Base-by-base conservation (phyloP, 2,329 filamentous ascomycete genomes). In the Metarhizium humberi region DNA sequence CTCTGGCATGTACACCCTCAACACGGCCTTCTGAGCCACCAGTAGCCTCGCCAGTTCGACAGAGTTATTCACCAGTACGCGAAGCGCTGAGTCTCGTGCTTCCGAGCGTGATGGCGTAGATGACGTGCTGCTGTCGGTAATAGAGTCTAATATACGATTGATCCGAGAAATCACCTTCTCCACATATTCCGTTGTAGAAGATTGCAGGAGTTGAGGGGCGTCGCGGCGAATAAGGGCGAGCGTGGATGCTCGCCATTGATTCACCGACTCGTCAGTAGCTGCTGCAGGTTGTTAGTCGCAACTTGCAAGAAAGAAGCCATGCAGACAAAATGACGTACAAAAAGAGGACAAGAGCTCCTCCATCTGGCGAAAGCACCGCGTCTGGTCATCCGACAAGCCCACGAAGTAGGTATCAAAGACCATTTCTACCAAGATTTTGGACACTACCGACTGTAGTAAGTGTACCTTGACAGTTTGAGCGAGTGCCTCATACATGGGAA, bases 201-300 rank as follows among this genome's bases (percentile, higher is more conserved):
- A 72, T 74, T 75, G 70, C 38, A 83, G 72, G 55, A 71, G 75
- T 38, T 71, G 63, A 16, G 70, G 66, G 6, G 77, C 73, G 57
- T 81, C 79, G 61, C 80, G 80, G 54, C 76, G 76, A 52, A 87
- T 67, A 47, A 84, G 73, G 30, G 79, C 75, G 45, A 87, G 74
- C 2, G 84, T 87, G n/a, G 76, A 74, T 6, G 84, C 81, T 43
- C 85, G 81, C 84, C 84, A 87, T 63, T 84, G 79, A 64, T 86
- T 86, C 58, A 84, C 75, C 34, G 77, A 72, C 58, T 81, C 77
- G 49, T 73, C 71, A 5, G 78, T 74, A 51, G 71, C 73, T 71
- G 67, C 64, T 67, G 55, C 8, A 47, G 6, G 25, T 16, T 45
- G 20, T 30, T 20, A 46, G 38, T 20, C 11, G 32, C 30, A n/a